Base-by-base conservation (phyloP, 176 grass and related monocot species). In the Ensete glaucum region DNA sequence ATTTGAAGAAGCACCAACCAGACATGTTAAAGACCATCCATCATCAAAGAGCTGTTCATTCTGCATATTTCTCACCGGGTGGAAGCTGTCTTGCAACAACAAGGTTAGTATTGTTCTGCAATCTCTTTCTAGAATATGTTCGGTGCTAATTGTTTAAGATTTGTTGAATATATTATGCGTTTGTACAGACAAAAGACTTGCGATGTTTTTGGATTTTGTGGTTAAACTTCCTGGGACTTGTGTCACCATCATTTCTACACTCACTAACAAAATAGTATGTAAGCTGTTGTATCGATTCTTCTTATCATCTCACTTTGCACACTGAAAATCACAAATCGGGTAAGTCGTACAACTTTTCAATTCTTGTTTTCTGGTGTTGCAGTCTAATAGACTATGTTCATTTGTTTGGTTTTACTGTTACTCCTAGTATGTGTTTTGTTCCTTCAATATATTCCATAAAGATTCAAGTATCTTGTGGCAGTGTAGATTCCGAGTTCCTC, bases 61-160 rank as follows among this genome's bases (percentile, higher is more conserved):
- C 94, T 74, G 88, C 94, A 76, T 90, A 90, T 84, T 97, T 97
- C 77, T 97, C 94, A 58, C 94, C 88, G 73, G 85, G 82, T 83
- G 90, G 94, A 34, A 50, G 29, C 76, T 68, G 77, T 73, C 50
- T 97, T 51, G 94, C 84, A 69, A 87, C 94, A 78, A 93, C 94
- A 82, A 89, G 94, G 94, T 97, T 67, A 53, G 54, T 66, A 48
- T 50, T 82, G 77, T 55, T 50, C 11, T 85, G 55, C 49, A 25
- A 23, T 52, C 27, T 67, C 62, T 64, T 48, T 77, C 48, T 69
- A 27, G 17, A 67, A 5, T 17, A 81, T 11, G 63, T 26, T 54
- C n/a, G n/a, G 2, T 29, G 27, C 27, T 29, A 29, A 29, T 29
- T 29, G 27, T 29, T 29, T 29, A 29, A 29, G 27, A 29, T 29